Conservation (phyloP, 352 stramenopile genomes). For the Blastocystis sp. region DNA sequence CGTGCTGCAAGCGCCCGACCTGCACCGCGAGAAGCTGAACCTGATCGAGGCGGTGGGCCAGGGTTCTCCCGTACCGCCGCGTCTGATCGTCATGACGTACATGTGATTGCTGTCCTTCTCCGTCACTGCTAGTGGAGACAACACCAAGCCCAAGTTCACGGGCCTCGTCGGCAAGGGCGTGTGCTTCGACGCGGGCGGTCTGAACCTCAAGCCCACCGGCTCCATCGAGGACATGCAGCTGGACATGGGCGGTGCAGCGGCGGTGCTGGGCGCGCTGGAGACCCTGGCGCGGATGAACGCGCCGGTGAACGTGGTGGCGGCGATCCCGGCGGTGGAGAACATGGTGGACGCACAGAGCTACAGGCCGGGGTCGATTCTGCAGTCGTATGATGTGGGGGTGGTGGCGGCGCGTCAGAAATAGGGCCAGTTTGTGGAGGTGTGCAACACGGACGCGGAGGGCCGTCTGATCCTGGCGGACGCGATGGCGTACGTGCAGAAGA, state of each 20-base stretch:
- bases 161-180: conserved; percentile 88
- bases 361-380: conserved; percentile 70
- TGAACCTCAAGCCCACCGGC: conserved; percentile 87
- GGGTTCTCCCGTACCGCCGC: conserved; percentile 77
- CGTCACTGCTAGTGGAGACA: conserved; percentile 13
- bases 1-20: conserved; percentile 78
- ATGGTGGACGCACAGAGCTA: conserved; percentile 62
- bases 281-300: conserved; percentile 64
- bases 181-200: conserved; percentile 88
- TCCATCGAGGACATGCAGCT: conserved; percentile 87
- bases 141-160: conserved; percentile 73
- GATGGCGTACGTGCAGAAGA: conserved; percentile 78
- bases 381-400: conserved; percentile 57
- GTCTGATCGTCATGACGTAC: conserved; percentile 82
- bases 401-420: neutral
- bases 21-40: conserved; percentile 79
- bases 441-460: conserved; percentile 86
- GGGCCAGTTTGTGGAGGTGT: conserved; percentile 84
- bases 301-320: conserved; percentile 69
- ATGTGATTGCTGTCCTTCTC: neutral
- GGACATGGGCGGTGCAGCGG: conserved; percentile 84
- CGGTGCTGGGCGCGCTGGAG: conserved; percentile 80
- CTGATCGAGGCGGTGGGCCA: conserved; percentile 82
- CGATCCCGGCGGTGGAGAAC: conserved; percentile 72
- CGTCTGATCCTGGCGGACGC: conserved; percentile 84